Evolutionary conservation across 192 early-diverging fungal species (phyloP).

Genomic region (Dispira parvispora): DNA sequence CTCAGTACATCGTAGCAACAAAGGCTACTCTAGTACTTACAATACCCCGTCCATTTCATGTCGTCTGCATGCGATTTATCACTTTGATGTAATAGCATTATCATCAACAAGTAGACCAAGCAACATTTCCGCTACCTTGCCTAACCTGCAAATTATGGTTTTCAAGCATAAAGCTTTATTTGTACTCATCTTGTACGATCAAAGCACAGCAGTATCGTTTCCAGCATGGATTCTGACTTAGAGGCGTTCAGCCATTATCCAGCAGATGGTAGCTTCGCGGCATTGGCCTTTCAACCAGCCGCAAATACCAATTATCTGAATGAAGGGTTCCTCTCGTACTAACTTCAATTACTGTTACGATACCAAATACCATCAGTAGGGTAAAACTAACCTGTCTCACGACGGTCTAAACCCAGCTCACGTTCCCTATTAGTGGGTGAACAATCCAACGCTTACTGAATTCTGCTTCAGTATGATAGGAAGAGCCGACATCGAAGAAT

Average conservation of each 20-base stretch:
- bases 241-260: conserved; percentile 62
- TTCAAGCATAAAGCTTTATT: too few species aligned
- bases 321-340: conserved; percentile 64
- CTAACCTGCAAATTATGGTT: too few species aligned
- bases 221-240: conserved; percentile 60
- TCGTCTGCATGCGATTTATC: too few species aligned
- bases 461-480: conserved; percentile 74
- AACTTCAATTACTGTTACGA: conserved; percentile 56
- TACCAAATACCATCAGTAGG: conserved; percentile 68
- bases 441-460: conserved; percentile 75
- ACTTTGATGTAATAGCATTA: too few species aligned
- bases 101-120: too few species aligned
- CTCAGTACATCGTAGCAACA: too few species aligned
- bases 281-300: conserved; percentile 51
- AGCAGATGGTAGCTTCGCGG: conserved; percentile 59
- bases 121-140: too few species aligned
- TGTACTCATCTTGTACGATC: too few species aligned
- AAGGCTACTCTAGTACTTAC: too few species aligned
- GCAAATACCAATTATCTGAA: conserved; percentile 61
- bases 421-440: conserved; percentile 83
- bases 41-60: too few species aligned
- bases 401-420: conserved; percentile 90
- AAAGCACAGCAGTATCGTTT: too few species aligned
- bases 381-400: conserved; percentile 95
- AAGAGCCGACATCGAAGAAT: conserved; percentile 78